A percentile compares a stretch with the other conserved stretches of the same genome.
phyloP scores from a whole-genome alignment of 805 yeast genomes.

The Wickerhamomyces bisporus region DNA sequence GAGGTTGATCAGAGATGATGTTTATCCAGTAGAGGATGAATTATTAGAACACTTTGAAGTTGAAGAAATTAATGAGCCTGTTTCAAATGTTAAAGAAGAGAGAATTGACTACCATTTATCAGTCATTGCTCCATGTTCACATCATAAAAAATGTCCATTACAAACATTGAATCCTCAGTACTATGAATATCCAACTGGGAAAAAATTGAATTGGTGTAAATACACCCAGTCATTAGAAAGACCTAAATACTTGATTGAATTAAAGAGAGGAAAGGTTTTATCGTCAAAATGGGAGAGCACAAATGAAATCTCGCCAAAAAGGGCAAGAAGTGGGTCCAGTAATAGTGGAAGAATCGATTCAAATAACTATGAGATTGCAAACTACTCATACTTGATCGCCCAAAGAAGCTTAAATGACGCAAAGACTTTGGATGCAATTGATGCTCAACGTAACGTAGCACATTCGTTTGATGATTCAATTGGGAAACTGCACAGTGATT shows the following conservation, averaged over 20 bases:
- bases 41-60: conserved; percentile 18
- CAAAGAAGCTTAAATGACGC: conserved; percentile 49
- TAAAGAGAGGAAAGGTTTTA: conserved; percentile 74
- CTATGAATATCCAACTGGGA: conserved; percentile 51
- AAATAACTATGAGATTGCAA: conserved; percentile 63
- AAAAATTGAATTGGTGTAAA: conserved; percentile 67
- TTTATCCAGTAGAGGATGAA: conserved; percentile 8
- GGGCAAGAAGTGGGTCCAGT: conserved; percentile 41
- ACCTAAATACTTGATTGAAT: conserved; percentile 75
- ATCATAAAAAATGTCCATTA: conserved; percentile 80
- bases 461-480: conserved; percentile 22
- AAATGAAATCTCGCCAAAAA: conserved; percentile 37
- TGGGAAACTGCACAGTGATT: conserved; percentile 23
- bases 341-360: conserved; percentile 69
- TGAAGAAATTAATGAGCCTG: conserved; percentile 3
- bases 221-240: conserved; percentile 67
- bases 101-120: conserved; percentile 42
- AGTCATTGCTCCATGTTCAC: conserved; percentile 86
- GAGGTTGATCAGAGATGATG: conserved; percentile 14
- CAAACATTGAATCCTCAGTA: conserved; percentile 71
- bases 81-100: conserved; percentile 1
- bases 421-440: conserved; percentile 36
- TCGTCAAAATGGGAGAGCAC: conserved; percentile 66
- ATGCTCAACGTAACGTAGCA: conserved; percentile 31
- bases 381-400: conserved; percentile 68